Base-by-base conservation (phyloP, 2,329 filamentous ascomycete species). In the Penicillium glabrum region DNA sequence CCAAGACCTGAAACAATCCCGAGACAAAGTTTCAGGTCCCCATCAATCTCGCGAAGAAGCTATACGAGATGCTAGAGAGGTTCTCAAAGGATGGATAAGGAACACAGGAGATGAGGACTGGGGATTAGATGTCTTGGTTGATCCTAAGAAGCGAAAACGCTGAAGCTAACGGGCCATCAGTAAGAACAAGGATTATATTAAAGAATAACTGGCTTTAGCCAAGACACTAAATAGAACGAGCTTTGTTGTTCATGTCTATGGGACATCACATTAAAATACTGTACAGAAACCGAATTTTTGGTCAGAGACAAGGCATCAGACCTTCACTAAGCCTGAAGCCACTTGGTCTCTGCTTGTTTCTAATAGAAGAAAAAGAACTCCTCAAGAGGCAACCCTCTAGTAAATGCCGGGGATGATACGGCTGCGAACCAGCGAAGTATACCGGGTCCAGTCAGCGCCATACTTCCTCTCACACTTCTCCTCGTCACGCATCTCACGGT, bases 391-490 rank as follows among this genome's bases (percentile, higher is more conserved):
- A 29, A 45, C 27, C 19, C 29, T 45, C 46, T 67, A 97, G 77
- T 97, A 97, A 19, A 97, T 79, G 35, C 89, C 89, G 6, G 93
- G 93, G 41, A 97, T 77, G 65, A 98, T 96, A 70, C 88, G 85
- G 75, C 84, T 96, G 58, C 82, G 86, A 45, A 97, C 93, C 70
- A 87, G 83, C 75, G 87, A 86, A 75, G 89, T 92, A 77, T 97
- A 98, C 76, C 86, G 84, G 61, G 92, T 86, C 93, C 93, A 98
- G 71, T 97, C 92, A 65, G 87, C 87, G 26, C 93, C 93, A 69
- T 98, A 98, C 82, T 98, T 98, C 70, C 84, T 84, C 61, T 84
- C 81, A 75, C 93, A 98, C 81, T 96, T 96, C 72, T 91, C 89
- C 65, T 97, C 93, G 65, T 98, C 93, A 52, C 93, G 84, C 57